Evolutionary conservation across 2,329 filamentous ascomycete species (phyloP), one percentile per base, ranked within the genome.

Genomic region (Fusarium buxicola): DNA sequence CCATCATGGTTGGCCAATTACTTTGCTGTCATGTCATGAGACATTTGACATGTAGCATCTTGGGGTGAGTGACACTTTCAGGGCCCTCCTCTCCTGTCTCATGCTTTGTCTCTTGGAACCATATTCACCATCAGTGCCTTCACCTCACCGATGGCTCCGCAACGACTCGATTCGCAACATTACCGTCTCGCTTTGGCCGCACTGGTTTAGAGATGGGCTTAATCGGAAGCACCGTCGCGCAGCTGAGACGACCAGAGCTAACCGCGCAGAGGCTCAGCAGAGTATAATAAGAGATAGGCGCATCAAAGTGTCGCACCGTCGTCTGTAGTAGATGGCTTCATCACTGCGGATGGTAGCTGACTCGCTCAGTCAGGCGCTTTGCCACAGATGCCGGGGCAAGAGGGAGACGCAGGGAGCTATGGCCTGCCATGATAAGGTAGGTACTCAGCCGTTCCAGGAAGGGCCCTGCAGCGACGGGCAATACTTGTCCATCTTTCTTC

Each of bases 351-450:
- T 21, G 21, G 21, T 4, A 21, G 21, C 4, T 21, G 21, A 21
- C 21, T 4, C 21, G 21, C 21, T 50, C 39, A 13, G 34, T 41
- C 50, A 49, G 36, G 27, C 40, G 50, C 55, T 32, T 44, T 35
- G 15, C 32, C 35, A 46, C 44, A 47, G 43, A 50, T 57, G 36
- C 30, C 50, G 28, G 46, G 40, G 55, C 52, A 59, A 60, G 60
- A 53, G 53, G 53, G 18, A 58, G 50, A 46, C 48, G 56, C 45
- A 56, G 48, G 63, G 51, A 64, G 63, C 60, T 64, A 64, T 64
- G 56, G 51, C 59, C 55, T 47, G 32, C 41, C 53, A 35, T 36
- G 53, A 48, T 49, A 53, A 28, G 31, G 49, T 63, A 52, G 58
- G 55, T 54, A 40, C 53, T 60, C 32, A 44, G 34, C 34, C 40